Conservation (phyloP, 2,329 filamentous ascomycete species). For the Ophiostoma sp. region DNA sequence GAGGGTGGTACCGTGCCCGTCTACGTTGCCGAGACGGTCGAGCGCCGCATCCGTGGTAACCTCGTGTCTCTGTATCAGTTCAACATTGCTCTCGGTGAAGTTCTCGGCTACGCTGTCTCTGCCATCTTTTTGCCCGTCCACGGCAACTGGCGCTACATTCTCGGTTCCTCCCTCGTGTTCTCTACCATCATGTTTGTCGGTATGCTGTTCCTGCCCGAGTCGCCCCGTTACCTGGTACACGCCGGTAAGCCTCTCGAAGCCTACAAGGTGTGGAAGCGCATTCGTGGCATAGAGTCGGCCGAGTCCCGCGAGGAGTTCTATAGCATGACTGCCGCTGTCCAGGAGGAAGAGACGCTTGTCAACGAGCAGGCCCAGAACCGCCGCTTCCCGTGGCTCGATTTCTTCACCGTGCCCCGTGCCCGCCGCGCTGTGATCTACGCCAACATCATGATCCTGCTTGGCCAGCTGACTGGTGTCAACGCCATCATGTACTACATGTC, state of each 20-base stretch:
- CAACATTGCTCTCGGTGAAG: slow-evolving; percentile 69
- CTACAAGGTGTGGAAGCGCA: slow-evolving; percentile 66
- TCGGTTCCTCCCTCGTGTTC: slow-evolving; percentile 66
- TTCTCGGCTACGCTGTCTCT: slow-evolving; percentile 65
- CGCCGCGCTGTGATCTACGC: slow-evolving; percentile 61
- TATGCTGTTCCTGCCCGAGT: slow-evolving; percentile 68
- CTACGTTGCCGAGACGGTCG: slow-evolving; percentile 68
- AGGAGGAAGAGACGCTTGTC: slow-evolving; percentile 50
- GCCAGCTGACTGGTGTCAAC: slow-evolving; percentile 66
- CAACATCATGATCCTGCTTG: slow-evolving; percentile 64
- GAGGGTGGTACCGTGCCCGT: slow-evolving; percentile 70
- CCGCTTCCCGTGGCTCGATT: slow-evolving; percentile 65
- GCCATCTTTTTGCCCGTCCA: slow-evolving; percentile 66
- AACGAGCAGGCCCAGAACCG: slow-evolving; percentile 47
- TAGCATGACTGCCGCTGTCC: slow-evolving; percentile 61
- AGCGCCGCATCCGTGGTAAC: slow-evolving; percentile 62
- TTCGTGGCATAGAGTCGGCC: slow-evolving; percentile 52
- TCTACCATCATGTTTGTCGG: slow-evolving; percentile 57
- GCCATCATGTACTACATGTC: slow-evolving; percentile 70
- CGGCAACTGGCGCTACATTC: slow-evolving; percentile 69
- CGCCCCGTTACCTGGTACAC: slow-evolving; percentile 64
- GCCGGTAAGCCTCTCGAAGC: slow-evolving; percentile 55
- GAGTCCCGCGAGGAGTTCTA: slow-evolving; percentile 66
- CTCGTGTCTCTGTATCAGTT: slow-evolving; percentile 69
- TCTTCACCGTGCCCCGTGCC: slow-evolving; percentile 64